Base-by-base conservation (phyloP, 2,329 filamentous ascomycete genomes). In the Alternaria arbusti region DNA sequence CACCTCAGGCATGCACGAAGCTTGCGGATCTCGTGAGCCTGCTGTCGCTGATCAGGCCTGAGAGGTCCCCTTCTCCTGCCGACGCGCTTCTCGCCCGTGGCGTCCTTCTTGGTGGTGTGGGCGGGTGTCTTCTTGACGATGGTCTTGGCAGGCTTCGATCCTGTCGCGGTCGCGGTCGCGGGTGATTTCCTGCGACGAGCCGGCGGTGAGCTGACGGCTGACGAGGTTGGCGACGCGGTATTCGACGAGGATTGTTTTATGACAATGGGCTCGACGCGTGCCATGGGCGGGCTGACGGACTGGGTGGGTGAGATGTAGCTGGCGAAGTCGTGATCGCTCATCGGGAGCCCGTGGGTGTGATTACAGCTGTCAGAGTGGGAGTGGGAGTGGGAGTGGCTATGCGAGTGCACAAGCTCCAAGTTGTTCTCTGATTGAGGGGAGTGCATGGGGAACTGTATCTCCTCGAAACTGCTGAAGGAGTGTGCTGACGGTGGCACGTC, bases 11-110 rank as follows among this genome's bases (percentile, higher is more conserved):
- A 98, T 51, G 95, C 95, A 77, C 95, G 88, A 73, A 97, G 85
- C 82, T 98, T 98, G 80, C 95, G 90, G 78, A 98, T 98, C 82
- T 98, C 95, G 75, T 94, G 96, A 25, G 95, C 95, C 82, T 97
- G 95, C 83, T 97, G 96, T 71, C 95, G 89, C 84, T 97, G 95
- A 80, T 98, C 95, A 11, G 94, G 94, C 74, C 94, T 87, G 71
- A 98, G 88, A 63, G 95, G 95, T 36, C 95, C 95, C 80, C 92
- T 92, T 82, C 95, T 89, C 76, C 93, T 90, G 52, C 95, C 95
- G 64, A 97, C 92, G 81, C 94, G 94, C 87, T 97, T 98, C 86
- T 97, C 95, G 43, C 86, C 86, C 5, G 77, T 74, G 12, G 88
- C 87, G 70, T 96, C 93, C 82, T 91, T 94, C 85, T 95, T 96